phyloP scores from a whole-genome alignment of 176 grass and related monocot genomes.

The Oryza glaberrima region DNA sequence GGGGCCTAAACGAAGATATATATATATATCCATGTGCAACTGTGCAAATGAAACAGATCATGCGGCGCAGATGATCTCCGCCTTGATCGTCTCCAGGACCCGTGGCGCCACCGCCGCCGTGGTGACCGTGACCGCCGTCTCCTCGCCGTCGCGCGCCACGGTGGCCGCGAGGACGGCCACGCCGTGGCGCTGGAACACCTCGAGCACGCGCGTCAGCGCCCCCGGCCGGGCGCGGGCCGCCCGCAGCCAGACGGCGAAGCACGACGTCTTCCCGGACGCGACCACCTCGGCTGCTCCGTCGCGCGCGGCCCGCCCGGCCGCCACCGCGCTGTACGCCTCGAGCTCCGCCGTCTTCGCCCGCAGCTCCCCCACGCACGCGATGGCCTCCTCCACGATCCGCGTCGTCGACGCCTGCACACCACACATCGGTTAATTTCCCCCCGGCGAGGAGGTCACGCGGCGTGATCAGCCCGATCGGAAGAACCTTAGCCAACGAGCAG shows the following conservation, averaged over 20 bases:
- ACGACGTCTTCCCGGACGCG: constrained; percentile 21
- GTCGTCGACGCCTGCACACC: constrained; percentile 29
- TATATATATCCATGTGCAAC: not conserved
- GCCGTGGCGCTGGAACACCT: constrained; percentile 46
- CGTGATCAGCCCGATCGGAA: not conserved
- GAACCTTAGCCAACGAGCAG: not conserved
- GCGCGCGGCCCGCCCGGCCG: not conserved
- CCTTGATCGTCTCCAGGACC: constrained; percentile 40
- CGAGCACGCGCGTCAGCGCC: constrained; percentile 15
- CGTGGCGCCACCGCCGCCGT: not conserved
- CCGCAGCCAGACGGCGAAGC: constrained; percentile 36
- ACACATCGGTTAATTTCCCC: not conserved
- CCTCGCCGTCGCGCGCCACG: not conserved
- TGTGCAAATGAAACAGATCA: not conserved
- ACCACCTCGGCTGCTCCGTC: not conserved
- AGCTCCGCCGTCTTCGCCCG: constrained; percentile 27
- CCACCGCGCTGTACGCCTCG: constrained; percentile 17
- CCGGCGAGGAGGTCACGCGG: not conserved
- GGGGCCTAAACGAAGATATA: not conserved
- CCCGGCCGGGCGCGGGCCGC: not conserved
- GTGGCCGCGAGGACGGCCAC: constrained; percentile 37
- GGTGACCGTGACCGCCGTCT: constrained; percentile 26
- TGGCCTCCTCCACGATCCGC: constrained; percentile 48
- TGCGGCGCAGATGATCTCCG: constrained; percentile 36
- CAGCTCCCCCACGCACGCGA: constrained; percentile 43